These are phyloP conservation scores for Aspergillus nanangensis DNA, from an alignment of 495 filamentous ascomycete species.

Conservation along the genomic window DNA sequence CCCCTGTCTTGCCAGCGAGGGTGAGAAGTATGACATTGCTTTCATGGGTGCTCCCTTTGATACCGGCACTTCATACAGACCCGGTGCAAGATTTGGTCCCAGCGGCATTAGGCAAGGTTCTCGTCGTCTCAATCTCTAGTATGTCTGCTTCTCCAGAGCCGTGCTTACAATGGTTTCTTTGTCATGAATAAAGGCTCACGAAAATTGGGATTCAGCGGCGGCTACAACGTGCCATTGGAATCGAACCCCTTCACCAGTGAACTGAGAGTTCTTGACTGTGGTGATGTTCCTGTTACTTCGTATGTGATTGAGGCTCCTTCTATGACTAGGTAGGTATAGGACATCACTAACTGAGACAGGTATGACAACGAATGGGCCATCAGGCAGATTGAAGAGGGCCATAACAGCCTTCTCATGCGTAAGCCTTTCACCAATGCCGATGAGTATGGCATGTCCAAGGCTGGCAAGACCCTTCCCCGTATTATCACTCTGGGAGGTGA, in stretches of 20 bases:
- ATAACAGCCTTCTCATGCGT: conserved; percentile 50
- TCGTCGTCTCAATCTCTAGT: conserved; percentile 66
- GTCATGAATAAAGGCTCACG: conserved; percentile 41
- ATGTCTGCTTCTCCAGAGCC: conserved; percentile 22
- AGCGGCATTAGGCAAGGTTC: conserved; percentile 77
- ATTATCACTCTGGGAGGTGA: conserved; percentile 69
- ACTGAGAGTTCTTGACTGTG: conserved; percentile 68
- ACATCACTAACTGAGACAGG: conserved; percentile 16
- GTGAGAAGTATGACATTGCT: conserved; percentile 74
- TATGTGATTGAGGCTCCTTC: no score
- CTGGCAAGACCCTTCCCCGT: conserved; percentile 53
- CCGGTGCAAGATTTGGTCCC: conserved; percentile 80
- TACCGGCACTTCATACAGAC: conserved; percentile 70
- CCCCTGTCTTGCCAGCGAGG: conserved; percentile 68
- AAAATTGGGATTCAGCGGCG: conserved; percentile 51
- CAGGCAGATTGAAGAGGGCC: conserved; percentile 66
- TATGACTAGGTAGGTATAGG: no score
- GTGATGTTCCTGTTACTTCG: conserved; percentile 69
- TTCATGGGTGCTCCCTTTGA: conserved; percentile 69
- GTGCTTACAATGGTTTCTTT: conserved; percentile 2
- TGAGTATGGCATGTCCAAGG: conserved; percentile 44
- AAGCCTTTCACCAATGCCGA: conserved; percentile 43
- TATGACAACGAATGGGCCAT: conserved; percentile 73
- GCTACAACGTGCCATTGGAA: conserved; percentile 58
- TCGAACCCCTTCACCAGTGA: conserved; percentile 63